These are phyloP conservation scores for Barnettozyma hawaiiensis DNA, from an alignment of 1,139 yeast genomes.

Conservation along the genomic window DNA sequence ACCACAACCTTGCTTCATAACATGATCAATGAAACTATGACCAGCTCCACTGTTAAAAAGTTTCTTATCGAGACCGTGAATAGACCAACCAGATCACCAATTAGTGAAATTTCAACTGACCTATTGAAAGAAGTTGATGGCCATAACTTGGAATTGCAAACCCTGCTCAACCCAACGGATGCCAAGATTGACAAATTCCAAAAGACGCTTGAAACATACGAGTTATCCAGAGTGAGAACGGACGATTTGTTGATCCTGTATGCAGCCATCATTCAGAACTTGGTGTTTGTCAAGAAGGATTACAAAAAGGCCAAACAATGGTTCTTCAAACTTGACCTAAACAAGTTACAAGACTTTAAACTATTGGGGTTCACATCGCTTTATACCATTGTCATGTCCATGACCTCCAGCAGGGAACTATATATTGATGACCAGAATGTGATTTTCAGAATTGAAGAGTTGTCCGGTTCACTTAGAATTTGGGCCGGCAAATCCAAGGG, in stretches of 20 bases:
- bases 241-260: conserved; percentile 28
- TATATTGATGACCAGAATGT: conserved; percentile 18
- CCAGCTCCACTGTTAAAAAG: conserved; percentile 16
- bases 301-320: conserved; percentile 22
- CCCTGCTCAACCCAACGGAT: conserved; percentile 27
- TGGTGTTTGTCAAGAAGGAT: conserved; percentile 23
- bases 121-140: conserved; percentile 17
- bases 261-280: conserved; percentile 28
- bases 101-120: conserved; percentile 16
- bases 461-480: conserved; percentile 28
- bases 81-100: conserved; percentile 13
- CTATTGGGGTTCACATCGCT: conserved; percentile 29
- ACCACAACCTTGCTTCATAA: conserved; percentile 12
- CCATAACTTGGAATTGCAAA: conserved; percentile 20
- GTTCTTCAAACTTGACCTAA: conserved; percentile 24
- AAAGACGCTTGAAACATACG: conserved; percentile 18
- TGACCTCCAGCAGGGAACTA: conserved; percentile 17
- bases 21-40: conserved; percentile 19
- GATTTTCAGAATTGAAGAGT: conserved; percentile 24
- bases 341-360: conserved; percentile 16
- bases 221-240: conserved; percentile 15
- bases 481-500: conserved; percentile 31
- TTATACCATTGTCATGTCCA: conserved; percentile 21
- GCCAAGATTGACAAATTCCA: conserved; percentile 18
- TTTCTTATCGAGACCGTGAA: conserved; percentile 17